These are phyloP conservation scores for Byssothecium circinans DNA, from an alignment of 2,329 filamentous ascomycete genomes.

Conservation along the genomic window DNA sequence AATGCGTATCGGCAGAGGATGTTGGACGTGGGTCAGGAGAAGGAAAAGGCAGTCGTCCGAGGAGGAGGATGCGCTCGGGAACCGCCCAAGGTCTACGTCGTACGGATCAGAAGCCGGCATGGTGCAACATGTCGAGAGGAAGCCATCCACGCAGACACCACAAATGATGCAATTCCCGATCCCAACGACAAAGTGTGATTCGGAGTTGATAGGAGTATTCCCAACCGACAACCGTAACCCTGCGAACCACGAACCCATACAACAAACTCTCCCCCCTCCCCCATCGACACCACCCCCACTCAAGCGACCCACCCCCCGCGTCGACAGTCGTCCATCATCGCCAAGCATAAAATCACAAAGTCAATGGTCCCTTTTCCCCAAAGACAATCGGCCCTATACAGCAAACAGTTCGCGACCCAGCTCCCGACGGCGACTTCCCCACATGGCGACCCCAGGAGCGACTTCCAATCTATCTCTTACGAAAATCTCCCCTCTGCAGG, in stretches of 20 bases:
- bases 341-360: background rate
- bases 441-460: background rate
- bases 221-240: background rate
- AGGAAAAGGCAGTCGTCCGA: constrained; percentile 6
- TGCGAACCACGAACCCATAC: background rate
- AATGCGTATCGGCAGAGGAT: constrained; percentile 22
- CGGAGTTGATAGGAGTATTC: background rate
- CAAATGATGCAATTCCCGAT: background rate
- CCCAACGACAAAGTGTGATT: background rate
- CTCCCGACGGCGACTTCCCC: background rate
- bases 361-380: constrained; percentile 1
- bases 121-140: constrained; percentile 1
- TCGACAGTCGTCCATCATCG: background rate
- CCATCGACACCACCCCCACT: background rate
- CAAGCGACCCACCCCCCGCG: background rate
- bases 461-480: background rate
- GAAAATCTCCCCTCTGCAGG: background rate
- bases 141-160: background rate
- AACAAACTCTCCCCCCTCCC: background rate
- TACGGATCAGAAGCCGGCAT: background rate
- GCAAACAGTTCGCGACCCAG: background rate
- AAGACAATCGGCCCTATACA: background rate
- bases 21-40: constrained; percentile 27
- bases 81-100: background rate
- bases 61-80: constrained; percentile 1